Evolutionary conservation across 805 yeast species (phyloP), one percentile per base, ranked within the genome.

Genomic region (Kazachstania bromeliacearum): DNA sequence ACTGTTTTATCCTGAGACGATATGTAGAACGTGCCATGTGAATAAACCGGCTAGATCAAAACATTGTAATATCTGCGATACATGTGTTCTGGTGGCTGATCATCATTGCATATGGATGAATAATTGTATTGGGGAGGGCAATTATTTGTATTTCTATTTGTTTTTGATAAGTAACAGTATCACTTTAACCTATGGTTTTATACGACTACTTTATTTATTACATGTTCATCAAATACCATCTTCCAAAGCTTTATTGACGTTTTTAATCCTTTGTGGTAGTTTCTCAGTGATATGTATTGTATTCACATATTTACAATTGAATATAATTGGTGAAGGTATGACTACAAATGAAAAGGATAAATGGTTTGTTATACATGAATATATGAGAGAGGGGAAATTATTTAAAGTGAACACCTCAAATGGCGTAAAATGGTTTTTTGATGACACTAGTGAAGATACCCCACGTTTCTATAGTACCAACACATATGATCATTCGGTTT

Each of bases 71-170:
- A 65, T 68, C 5, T 85, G 94, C 55, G 71, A 71, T 36, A 53
- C 59, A 2, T 85, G 95, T 52, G 65, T 81, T 5, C 55, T 71
- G 8, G 47, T 70, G 33, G 79, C 74, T 47, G 95, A 85, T 47
- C 89, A 80, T 52, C 88, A 80, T 54, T 80, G 89, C 48, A 52
- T 72, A 25, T 76, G 83, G 75, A 55, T 83, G 33, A 79, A 82
- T 50, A 82, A 77, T 47, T 85, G 94, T 53, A 70, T 84, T 30
- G 94, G 94, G 0, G 62, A 64, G 43, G 66, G 70, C 31, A 84
- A 84, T 51, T 76, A 70, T 53, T 55, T 66, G 27, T 79, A 72
- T 67, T 84, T 84, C 49, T 45, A 77, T 36, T 44, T 59, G 4
- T 83, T 77, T 44, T 53, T 84, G 32, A 30, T 70, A 0, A 56